phyloP scores from a whole-genome alignment of 2,329 filamentous ascomycete genomes.

The Ophiostoma sp. region DNA sequence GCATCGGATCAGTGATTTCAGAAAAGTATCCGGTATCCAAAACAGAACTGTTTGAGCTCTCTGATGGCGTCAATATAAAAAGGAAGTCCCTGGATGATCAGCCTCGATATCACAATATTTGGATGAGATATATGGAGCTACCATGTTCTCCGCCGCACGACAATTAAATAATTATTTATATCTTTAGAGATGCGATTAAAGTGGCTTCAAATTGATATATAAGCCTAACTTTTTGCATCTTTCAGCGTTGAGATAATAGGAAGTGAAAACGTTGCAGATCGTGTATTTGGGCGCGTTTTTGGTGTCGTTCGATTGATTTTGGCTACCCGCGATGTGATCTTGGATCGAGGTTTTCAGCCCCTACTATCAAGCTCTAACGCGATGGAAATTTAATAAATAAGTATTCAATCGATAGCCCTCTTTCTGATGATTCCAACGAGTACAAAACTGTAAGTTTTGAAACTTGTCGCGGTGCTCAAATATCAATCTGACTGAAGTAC shows the following conservation, averaged over 20 bases:
- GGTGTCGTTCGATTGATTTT: slow-evolving; percentile 1
- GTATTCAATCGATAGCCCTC: slow-evolving; percentile 44
- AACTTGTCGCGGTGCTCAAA: neutral
- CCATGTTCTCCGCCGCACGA: neutral
- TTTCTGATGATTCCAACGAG: slow-evolving; percentile 60
- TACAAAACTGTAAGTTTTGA: slow-evolving; percentile 57
- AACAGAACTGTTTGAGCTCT: no score
- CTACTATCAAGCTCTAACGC: neutral
- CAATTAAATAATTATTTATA: neutral
- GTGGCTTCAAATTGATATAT: neutral
- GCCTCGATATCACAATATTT: neutral
- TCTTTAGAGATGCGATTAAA: neutral
- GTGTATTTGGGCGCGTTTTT: neutral
- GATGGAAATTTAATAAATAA: slow-evolving; percentile 29
- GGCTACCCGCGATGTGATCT: slow-evolving; percentile 23
- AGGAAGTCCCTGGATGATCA: neutral
- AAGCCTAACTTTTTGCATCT: neutral
- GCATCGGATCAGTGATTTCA: neutral
- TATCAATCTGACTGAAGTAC: slow-evolving; percentile 35
- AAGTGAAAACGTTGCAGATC: neutral
- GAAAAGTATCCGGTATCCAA: no score
- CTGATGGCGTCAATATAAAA: neutral
- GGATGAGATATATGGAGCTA: neutral
- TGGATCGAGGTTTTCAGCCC: neutral
- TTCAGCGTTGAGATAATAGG: neutral